phyloP scores from a whole-genome alignment of 2,329 filamentous ascomycete species.

The Alternaria atra region DNA sequence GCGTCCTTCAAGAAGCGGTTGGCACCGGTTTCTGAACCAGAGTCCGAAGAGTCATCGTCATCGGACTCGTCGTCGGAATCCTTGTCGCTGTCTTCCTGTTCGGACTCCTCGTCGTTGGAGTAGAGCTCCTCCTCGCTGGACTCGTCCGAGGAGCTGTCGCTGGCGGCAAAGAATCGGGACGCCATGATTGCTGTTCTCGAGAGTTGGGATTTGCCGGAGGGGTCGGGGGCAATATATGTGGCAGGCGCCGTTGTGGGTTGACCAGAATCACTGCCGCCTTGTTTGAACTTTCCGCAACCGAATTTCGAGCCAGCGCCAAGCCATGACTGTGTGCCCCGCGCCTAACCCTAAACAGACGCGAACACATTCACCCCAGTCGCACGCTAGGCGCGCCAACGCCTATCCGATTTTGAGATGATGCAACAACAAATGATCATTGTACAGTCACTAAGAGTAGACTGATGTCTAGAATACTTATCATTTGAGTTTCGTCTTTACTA shows the following conservation, averaged over 20 bases:
- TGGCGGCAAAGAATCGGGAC: constrained; percentile 96
- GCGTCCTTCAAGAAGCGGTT: constrained; percentile 84
- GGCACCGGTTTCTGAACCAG: constrained; percentile 72
- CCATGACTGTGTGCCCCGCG: constrained; percentile 29
- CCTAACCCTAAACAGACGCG: constrained; percentile 19
- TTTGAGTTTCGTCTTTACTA: neutral
- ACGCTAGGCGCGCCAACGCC: neutral
- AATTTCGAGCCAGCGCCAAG: constrained; percentile 30
- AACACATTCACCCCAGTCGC: constrained; percentile 5
- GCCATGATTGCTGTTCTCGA: constrained; percentile 43
- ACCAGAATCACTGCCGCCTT: constrained; percentile 25
- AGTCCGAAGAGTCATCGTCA: constrained; percentile 63
- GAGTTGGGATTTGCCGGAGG: constrained; percentile 36
- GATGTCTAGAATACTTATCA: neutral
- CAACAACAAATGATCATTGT: neutral
- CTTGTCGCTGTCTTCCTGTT: constrained; percentile 58
- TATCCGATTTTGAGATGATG: neutral
- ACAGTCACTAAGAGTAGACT: neutral
- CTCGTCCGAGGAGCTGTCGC: constrained; percentile 95
- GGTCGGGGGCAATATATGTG: constrained; percentile 25
- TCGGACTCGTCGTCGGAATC: constrained; percentile 68
- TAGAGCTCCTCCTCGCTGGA: constrained; percentile 95
- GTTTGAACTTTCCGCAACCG: constrained; percentile 24
- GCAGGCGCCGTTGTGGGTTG: constrained; percentile 30
- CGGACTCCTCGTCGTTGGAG: constrained; percentile 72